phyloP scores from a whole-genome alignment of 306 rosid species.

The Lathyrus aphaca region DNA sequence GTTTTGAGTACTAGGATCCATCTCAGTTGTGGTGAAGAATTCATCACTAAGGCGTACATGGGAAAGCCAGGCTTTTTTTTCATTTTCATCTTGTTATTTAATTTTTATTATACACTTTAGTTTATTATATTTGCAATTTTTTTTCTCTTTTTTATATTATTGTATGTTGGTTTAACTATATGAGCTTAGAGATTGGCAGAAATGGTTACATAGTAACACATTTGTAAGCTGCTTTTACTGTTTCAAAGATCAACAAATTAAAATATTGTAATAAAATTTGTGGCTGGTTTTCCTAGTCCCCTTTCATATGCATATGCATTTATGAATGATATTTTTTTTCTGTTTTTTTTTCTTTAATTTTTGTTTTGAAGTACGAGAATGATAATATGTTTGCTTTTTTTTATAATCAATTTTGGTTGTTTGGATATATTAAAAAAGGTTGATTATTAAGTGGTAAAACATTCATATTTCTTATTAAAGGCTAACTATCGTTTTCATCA shows the following conservation, averaged over 20 bases:
- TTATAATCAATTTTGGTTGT: background rate
- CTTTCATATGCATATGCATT: slow-evolving; percentile 31
- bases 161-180: slow-evolving; percentile 23
- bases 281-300: slow-evolving; percentile 62
- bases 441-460: slow-evolving; percentile 21
- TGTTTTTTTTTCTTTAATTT: background rate
- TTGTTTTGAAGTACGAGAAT: slow-evolving; percentile 16
- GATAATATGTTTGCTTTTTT: background rate
- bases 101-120: background rate
- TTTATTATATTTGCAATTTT: background rate
- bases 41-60: slow-evolving; percentile 78
- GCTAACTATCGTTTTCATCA: slow-evolving; percentile 47
- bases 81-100: slow-evolving; percentile 33
- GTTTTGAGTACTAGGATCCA: slow-evolving; percentile 33
- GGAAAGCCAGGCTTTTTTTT: slow-evolving; percentile 93
- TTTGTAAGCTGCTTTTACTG: slow-evolving; percentile 40
- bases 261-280: slow-evolving; percentile 48
- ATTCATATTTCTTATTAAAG: slow-evolving; percentile 38
- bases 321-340: background rate
- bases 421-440: background rate
- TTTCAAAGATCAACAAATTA: slow-evolving; percentile 39
- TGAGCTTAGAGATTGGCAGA: slow-evolving; percentile 36
- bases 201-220: slow-evolving; percentile 24
- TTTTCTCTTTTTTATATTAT: background rate
- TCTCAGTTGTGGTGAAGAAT: slow-evolving; percentile 49